Evolutionary conservation across 768 basidiomycete genomes (phyloP), one percentile per base, ranked within the genome.

Genomic region (Rhizopogon vulgaris): DNA sequence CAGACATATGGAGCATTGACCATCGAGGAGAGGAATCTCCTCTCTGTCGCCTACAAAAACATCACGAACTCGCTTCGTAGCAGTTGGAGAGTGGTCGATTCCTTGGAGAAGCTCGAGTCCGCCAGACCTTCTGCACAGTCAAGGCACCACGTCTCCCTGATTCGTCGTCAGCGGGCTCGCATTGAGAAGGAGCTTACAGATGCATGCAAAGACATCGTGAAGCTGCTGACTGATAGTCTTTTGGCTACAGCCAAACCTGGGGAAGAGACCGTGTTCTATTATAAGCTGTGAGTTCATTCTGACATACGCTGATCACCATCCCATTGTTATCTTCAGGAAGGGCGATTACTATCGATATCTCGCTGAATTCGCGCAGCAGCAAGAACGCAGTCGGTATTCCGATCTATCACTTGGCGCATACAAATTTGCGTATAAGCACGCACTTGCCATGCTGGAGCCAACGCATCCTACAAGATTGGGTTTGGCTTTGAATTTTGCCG

Each of bases 311-410:
- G 52, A 57, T 45, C 27, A 17, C 28, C 50, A 32, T 41, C 32
- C 39, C 50, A 47, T 41, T 25, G 48, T 36, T n/a, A 17, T 32
- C 25, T 47, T 32, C 61, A 88, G 87, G 85, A 84, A 83, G 71
- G 91, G 90, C 52, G 91, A 93, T 67, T 94, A 93, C 72, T 90
- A 88, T 73, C 86, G 90, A 57, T 94, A 93, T 71, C 80, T 92
- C 49, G 89, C 90, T 43, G 91, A 93, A 70, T 87, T 91, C 64
- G 84, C 89, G 15, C 82, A 79, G 24, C 79, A 82, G 57, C 76
- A 82, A 57, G 81, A 85, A 52, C 80, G 87, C 58, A 78, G 83
- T 60, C 73, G 72, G 61, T 84, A 81, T 55, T 87, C 85, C 34
- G 82, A 85, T 59, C 76, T 82, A 52, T 90, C 91, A 17, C 79